A percentile compares a stretch with the other conserved stretches of the same genome.
Evolutionary conservation across 768 basidiomycete genomes (phyloP).

Genomic region (Pleurotus tuber-regium): DNA sequence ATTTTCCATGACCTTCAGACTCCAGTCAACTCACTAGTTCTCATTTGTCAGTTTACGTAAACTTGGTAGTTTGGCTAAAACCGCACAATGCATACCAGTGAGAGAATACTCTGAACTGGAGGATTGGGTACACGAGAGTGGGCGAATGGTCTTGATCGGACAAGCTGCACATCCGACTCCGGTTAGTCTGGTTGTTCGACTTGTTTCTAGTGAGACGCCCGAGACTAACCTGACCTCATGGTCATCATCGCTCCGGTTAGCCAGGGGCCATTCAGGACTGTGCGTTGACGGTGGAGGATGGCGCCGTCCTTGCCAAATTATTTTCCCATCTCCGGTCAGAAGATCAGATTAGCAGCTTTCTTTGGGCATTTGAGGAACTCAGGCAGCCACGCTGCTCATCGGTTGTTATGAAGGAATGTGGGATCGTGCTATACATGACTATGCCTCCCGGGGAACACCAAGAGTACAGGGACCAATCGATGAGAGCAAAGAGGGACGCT

Average conservation of each 20-base stretch:
- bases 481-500: conserved; percentile 19
- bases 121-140: conserved; percentile 48
- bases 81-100: conserved; percentile 35
- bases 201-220: neutral
- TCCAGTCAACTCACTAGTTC: neutral
- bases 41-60: conserved; percentile 29
- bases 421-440: conserved; percentile 41
- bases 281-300: conserved; percentile 59
- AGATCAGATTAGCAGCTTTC: conserved; percentile 50
- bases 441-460: conserved; percentile 41
- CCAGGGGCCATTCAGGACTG: conserved; percentile 47
- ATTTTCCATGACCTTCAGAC: neutral
- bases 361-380: conserved; percentile 55
- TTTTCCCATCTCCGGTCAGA: conserved; percentile 49
- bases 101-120: conserved; percentile 39
- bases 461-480: conserved; percentile 39
- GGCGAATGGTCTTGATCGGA: conserved; percentile 48
- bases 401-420: conserved; percentile 40
- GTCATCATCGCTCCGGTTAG: conserved; percentile 23
- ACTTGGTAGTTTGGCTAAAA: conserved; percentile 31
- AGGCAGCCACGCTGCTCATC: conserved; percentile 44
- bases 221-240: neutral
- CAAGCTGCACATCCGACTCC: conserved; percentile 56
- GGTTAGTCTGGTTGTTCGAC: conserved; percentile 28
- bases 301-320: conserved; percentile 55